Base-by-base conservation (phyloP, 495 filamentous ascomycete genomes). In the Penicillium antarcticum region DNA sequence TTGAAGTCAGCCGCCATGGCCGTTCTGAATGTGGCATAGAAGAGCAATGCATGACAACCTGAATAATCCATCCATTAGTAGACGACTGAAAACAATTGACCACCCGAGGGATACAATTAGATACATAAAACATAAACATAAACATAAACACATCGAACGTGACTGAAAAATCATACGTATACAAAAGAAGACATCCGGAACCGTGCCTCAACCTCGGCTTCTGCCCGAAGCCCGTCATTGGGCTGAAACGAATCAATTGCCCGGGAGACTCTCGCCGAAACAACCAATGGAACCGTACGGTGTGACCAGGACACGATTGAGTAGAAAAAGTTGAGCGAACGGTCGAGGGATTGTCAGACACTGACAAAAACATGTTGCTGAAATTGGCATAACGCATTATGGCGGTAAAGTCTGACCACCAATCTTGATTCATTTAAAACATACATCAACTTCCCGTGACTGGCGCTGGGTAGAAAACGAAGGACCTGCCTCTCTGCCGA, bases 51-150 rank as follows among this genome's bases (percentile, higher is more conserved):
- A 23, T 34, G 14, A 16, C 24, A 14, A 38, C 8, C 45, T 38
- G 34, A 23, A 32, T 17, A 31, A 11, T 17, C 8, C 14, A 34
- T 48, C 2, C 3, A 48, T 49, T 26, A 49, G 47, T 26, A 42
- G 37, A 17, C 4, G 18, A 31, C 34, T 7, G 23, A 36, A 47
- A 5, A 19, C 16, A 45, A 23, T 12, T 40, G 29, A n/a, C 18
- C 37, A 49, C 47, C 29, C 46, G 41, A 17, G 6, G 7, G 12
- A 42, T 49, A 14, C 5, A 42, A 42, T 49, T 49, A 24, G 17
- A 49, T 29, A 49, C 35, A 40, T 48, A 23, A 5, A n/a, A n/a
- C n/a, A n/a, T n/a, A n/a, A n/a, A n/a, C n/a, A n/a, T n/a, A 23
- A 33, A 41, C 31, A 35, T 45, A 32, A 45, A 12, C 26, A 35